These are phyloP conservation scores for Ustilago lituana DNA, from an alignment of 1,284 basidiomycete genomes.

Conservation along the genomic window DNA sequence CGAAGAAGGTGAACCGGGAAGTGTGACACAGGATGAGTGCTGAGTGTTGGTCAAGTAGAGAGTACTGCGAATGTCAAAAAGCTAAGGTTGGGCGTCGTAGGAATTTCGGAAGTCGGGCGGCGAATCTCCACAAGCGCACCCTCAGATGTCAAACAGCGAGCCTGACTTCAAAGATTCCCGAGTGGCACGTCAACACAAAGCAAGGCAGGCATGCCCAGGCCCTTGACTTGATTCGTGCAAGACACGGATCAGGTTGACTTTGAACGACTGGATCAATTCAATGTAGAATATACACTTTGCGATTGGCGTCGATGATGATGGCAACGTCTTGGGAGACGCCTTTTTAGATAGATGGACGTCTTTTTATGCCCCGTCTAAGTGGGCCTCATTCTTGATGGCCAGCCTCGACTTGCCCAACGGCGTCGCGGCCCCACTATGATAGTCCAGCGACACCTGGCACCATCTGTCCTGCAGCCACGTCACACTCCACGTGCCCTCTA, in stretches of 20 bases:
- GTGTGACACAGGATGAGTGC: not conserved
- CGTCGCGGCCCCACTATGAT: conserved; percentile 50
- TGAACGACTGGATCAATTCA: too few relatives aligned
- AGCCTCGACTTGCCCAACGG: conserved; percentile 44
- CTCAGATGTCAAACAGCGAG: too few relatives aligned
- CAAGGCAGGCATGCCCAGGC: too few relatives aligned
- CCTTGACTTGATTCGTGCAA: too few relatives aligned
- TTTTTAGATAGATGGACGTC: too few relatives aligned
- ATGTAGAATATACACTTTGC: too few relatives aligned
- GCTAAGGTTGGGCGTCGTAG: not conserved
- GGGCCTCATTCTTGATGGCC: conserved; percentile 31
- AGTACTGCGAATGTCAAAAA: conserved; percentile 6
- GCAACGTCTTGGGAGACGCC: too few relatives aligned
- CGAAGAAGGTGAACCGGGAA: not conserved
- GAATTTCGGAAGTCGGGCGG: conserved; percentile 6
- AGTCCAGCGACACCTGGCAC: conserved; percentile 70
- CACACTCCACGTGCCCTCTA: conserved; percentile 89
- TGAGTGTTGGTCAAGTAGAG: not conserved
- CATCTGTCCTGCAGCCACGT: conserved; percentile 84
- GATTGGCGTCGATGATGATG: too few relatives aligned
- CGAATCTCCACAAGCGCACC: too few relatives aligned
- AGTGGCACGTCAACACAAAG: too few relatives aligned
- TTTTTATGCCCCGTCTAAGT: not conserved
- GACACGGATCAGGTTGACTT: too few relatives aligned
- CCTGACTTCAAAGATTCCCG: too few relatives aligned